These are phyloP conservation scores for Pichia sp. DNA, from an alignment of 1,139 yeast genomes.

Conservation along the genomic window DNA sequence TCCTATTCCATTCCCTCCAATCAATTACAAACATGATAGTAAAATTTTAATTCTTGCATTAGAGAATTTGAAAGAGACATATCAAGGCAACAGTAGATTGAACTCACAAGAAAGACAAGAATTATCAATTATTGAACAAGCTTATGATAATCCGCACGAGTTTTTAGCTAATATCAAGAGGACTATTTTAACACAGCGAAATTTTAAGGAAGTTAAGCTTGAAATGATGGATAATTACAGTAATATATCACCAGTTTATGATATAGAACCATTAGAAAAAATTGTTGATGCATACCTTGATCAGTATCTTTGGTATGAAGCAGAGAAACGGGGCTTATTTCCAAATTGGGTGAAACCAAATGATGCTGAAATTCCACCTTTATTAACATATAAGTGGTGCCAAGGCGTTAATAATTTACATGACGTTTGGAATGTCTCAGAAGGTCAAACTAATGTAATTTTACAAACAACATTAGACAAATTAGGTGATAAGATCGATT, in stretches of 20 bases:
- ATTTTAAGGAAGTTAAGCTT: conserved; percentile 80
- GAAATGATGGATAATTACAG: conserved; percentile 93
- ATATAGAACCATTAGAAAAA: conserved; percentile 87
- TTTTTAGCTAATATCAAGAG: conserved; percentile 80
- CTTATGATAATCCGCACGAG: conserved; percentile 95
- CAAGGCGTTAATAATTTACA: conserved; percentile 83
- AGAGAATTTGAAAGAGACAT: conserved; percentile 80
- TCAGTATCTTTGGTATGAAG: conserved; percentile 95
- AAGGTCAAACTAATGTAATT: conserved; percentile 82
- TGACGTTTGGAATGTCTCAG: conserved; percentile 69
- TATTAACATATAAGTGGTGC: conserved; percentile 89
- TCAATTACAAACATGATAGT: conserved; percentile 89
- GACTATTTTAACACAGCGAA: conserved; percentile 78
- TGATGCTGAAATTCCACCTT: conserved; percentile 89
- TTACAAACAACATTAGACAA: conserved; percentile 66
- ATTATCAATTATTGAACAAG: conserved; percentile 87
- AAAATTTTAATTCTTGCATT: conserved; percentile 82
- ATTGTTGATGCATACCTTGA: conserved; percentile 95
- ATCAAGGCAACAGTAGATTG: conserved; percentile 74
- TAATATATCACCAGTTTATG: conserved; percentile 77
- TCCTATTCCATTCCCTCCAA: conserved; percentile 92
- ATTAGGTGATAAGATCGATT: conserved; percentile 78
- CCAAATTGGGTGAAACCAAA: conserved; percentile 97
- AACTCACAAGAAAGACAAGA: conserved; percentile 90
- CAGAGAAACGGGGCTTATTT: conserved; percentile 78